Conservation (phyloP, 23 red algal genomes). For the Gracilaria gracilis region DNA sequence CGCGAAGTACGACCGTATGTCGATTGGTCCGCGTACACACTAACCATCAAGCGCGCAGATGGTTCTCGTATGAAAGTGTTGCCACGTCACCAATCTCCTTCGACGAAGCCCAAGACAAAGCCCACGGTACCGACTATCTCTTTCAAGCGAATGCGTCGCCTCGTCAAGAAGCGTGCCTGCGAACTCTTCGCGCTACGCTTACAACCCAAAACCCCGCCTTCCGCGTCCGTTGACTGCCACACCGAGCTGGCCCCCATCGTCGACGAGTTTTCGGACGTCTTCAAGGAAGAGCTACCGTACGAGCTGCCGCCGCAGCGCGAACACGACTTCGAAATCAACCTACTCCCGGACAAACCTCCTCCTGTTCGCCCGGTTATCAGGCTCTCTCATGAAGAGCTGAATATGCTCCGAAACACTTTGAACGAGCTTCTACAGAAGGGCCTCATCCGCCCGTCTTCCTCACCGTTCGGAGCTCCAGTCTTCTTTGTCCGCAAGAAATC, state of each 20-base stretch:
- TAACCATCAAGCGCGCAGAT: slow-evolving; percentile 12
- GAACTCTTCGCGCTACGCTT: neutral
- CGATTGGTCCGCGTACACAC: neutral
- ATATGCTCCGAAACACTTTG: neutral
- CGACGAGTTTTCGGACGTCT: slow-evolving; percentile 19
- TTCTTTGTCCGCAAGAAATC: slow-evolving; percentile 28
- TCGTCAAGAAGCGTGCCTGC: neutral
- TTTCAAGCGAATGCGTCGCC: neutral
- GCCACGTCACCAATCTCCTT: neutral
- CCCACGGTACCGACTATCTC: neutral
- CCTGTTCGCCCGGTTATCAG: slow-evolving; percentile 29
- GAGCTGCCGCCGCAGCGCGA: neutral
- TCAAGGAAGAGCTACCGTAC: slow-evolving; percentile 12
- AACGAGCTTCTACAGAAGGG: neutral
- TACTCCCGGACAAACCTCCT: neutral
- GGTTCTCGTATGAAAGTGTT: neutral
- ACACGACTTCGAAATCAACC: slow-evolving; percentile 33
- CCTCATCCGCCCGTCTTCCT: neutral
- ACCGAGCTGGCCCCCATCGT: slow-evolving; percentile 18
- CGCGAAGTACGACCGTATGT: neutral
- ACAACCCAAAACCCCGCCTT: too few relatives aligned
- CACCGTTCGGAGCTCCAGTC: neutral
- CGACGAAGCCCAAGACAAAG: neutral
- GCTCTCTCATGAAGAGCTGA: neutral
- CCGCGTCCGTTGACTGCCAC: neutral